Evolutionary conservation across 2,329 filamentous ascomycete genomes (phyloP).

Genomic region (Paecilomyces sp.): DNA sequence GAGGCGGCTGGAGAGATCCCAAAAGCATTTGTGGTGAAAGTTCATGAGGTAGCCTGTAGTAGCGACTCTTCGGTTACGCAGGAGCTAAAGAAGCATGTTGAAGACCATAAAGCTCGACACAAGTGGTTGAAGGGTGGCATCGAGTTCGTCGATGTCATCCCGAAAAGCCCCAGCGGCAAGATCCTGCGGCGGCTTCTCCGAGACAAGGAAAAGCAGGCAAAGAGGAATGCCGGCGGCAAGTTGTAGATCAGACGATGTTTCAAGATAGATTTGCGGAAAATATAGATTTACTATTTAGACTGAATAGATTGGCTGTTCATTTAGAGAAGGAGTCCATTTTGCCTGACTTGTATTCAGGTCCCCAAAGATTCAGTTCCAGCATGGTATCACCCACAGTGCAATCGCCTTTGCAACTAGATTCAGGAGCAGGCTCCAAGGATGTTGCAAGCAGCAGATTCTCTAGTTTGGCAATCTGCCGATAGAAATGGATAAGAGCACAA

Average conservation of each 20-base stretch:
- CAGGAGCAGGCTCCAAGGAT: too few relatives aligned
- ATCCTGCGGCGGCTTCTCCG: conserved; percentile 58
- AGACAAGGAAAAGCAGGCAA: conserved; percentile 65
- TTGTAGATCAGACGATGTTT: conserved; percentile 40
- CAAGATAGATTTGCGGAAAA: too few relatives aligned
- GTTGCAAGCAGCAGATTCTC: too few relatives aligned
- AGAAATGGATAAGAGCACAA: too few relatives aligned
- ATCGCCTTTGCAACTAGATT: too few relatives aligned
- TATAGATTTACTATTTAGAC: too few relatives aligned
- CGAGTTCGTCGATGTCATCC: conserved; percentile 50
- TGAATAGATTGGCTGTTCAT: too few relatives aligned
- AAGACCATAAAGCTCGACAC: conserved; percentile 54
- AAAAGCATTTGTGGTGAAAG: conserved; percentile 58
- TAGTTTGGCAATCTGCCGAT: too few relatives aligned
- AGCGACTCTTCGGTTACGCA: conserved; percentile 46
- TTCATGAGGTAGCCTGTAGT: conserved; percentile 38
- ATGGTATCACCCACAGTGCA: too few relatives aligned
- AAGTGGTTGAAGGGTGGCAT: conserved; percentile 58
- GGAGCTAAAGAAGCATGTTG: conserved; percentile 51
- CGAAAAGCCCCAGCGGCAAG: conserved; percentile 58
- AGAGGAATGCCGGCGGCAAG: conserved; percentile 59
- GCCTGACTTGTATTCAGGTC: too few relatives aligned
- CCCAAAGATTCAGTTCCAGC: too few relatives aligned
- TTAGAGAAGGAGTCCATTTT: too few relatives aligned
- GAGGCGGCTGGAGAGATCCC: conserved; percentile 55